Conservation (phyloP, 257 asterid species). For the Rehmannia glutinosa region DNA sequence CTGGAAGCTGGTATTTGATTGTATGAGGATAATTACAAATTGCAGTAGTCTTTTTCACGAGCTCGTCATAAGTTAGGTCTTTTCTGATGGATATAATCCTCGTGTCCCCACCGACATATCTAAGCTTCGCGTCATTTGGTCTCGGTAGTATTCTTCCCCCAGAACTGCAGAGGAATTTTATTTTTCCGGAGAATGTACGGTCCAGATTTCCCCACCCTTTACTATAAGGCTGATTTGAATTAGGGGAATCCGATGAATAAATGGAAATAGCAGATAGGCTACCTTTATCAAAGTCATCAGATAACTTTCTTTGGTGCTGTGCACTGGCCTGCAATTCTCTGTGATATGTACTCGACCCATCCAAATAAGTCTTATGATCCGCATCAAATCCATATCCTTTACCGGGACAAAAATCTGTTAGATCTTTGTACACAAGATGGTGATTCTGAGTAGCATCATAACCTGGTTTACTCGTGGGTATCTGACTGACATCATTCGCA, state of each 20-base stretch:
- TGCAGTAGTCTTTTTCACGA: conserved; percentile 50
- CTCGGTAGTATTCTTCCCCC: conserved; percentile 88
- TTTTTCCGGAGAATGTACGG: conserved; percentile 39
- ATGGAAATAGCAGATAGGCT: conserved; percentile 21
- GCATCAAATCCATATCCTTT: conserved; percentile 31
- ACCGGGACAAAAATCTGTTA: conserved; percentile 28
- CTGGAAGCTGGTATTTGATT: conserved; percentile 89
- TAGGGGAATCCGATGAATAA: conserved; percentile 41
- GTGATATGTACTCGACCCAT: conserved; percentile 21
- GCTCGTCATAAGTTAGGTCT: conserved; percentile 49
- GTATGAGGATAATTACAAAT: conserved; percentile 61
- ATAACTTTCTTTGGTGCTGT: conserved; percentile 22
- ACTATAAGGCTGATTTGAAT: conserved; percentile 22
- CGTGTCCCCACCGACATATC: conserved; percentile 92
- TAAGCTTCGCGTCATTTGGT: conserved; percentile 79
- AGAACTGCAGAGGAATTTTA: conserved; percentile 83
- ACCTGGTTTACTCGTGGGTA: conserved; percentile 14
- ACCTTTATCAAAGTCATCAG: conserved; percentile 31
- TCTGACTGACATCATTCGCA: conserved; percentile 24
- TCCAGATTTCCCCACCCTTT: conserved; percentile 31
- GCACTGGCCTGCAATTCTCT: conserved; percentile 19
- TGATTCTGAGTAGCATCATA: conserved; percentile 27
- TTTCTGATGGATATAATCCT: conserved; percentile 69
- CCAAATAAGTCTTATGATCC: conserved; percentile 19
- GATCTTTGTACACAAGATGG: conserved; percentile 31